Percentiles rank a stretch among this genome's conserved stretches.
Conservation (phyloP, 805 yeast species). For the Middelhovenomyces tepae region DNA sequence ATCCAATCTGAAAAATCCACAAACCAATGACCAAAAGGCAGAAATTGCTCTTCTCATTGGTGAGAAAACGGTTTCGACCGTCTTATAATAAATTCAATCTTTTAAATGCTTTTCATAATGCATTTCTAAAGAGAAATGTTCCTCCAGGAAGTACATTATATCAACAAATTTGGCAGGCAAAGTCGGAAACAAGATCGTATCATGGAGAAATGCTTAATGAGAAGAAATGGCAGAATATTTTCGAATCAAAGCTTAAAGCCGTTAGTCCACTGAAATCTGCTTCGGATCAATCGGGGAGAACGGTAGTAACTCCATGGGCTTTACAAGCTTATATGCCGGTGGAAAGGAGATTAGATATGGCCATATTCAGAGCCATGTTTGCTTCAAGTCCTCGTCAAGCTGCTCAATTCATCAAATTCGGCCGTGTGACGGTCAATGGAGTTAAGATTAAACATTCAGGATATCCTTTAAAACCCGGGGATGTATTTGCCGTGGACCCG, state of each 20-base stretch:
- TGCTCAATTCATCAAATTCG: constrained; percentile 72
- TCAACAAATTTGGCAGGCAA: constrained; percentile 88
- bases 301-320: constrained; percentile 60
- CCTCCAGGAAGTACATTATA: constrained; percentile 73
- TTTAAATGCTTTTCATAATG: constrained; percentile 74
- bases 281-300: constrained; percentile 32
- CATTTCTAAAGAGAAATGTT: constrained; percentile 42
- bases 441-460: constrained; percentile 69
- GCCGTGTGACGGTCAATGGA: constrained; percentile 82
- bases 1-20: neutral
- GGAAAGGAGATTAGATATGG: constrained; percentile 84
- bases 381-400: constrained; percentile 94
- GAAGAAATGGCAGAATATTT: constrained; percentile 63
- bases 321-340: constrained; percentile 82
- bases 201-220: constrained; percentile 94
- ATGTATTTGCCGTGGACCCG: constrained; percentile 76
- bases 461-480: constrained; percentile 73
- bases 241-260: constrained; percentile 62
- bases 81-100: constrained; percentile 88
- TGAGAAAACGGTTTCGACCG: constrained; percentile 55
- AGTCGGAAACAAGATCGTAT: constrained; percentile 85
- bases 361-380: constrained; percentile 84
- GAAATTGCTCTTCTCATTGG: constrained; percentile 26
- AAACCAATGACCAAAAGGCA: constrained; percentile 22
- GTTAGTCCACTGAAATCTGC: constrained; percentile 84